A percentile compares a stretch with the other conserved stretches of the same genome.
Conservation (phyloP, 257 asterid genomes). For the Jacaranda copaia region DNA sequence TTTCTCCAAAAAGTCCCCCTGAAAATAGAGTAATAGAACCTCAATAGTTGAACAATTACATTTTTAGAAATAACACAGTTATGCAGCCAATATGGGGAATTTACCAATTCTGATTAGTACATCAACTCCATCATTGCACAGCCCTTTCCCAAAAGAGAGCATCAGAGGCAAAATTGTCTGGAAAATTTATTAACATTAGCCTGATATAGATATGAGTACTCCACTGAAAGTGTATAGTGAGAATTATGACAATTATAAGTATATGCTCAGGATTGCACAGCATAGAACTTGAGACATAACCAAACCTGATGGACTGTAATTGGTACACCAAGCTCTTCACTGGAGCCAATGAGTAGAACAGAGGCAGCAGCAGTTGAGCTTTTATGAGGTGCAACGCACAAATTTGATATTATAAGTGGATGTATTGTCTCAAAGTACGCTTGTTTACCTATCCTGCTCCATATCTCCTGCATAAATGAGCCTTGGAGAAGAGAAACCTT, state of each 20-base stretch:
- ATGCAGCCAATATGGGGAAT: conserved; percentile 33
- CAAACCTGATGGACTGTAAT: conserved; percentile 92
- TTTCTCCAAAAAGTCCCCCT: conserved; percentile 92
- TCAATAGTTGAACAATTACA: conserved; percentile 33
- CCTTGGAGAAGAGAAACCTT: conserved; percentile 99
- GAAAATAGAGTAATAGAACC: conserved; percentile 40
- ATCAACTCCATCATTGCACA: conserved; percentile 86
- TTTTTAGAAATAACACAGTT: conserved; percentile 29
- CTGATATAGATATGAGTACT: conserved; percentile 14
- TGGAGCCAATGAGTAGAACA: conserved; percentile 88
- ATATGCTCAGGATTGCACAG: conserved; percentile 24
- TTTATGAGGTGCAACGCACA: conserved; percentile 72
- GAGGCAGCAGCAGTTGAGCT: conserved; percentile 87
- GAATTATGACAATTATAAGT: conserved; percentile 7
- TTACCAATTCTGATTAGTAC: conserved; percentile 90
- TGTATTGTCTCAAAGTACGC: conserved; percentile 82
- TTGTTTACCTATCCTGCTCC: conserved; percentile 85
- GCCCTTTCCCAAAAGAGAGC: conserved; percentile 94
- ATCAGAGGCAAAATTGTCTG: conserved; percentile 94
- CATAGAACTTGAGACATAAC: conserved; percentile 12
- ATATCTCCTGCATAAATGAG: conserved; percentile 88
- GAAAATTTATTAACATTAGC: conserved; percentile 32
- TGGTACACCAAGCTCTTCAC: conserved; percentile 97
- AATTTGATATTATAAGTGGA: conserved; percentile 84
- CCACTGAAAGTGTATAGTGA: not conserved